Evolutionary conservation across 2,329 filamentous ascomycete species (phyloP), one percentile per base, ranked within the genome.

Genomic region (Cercospora zeae-maydis): DNA sequence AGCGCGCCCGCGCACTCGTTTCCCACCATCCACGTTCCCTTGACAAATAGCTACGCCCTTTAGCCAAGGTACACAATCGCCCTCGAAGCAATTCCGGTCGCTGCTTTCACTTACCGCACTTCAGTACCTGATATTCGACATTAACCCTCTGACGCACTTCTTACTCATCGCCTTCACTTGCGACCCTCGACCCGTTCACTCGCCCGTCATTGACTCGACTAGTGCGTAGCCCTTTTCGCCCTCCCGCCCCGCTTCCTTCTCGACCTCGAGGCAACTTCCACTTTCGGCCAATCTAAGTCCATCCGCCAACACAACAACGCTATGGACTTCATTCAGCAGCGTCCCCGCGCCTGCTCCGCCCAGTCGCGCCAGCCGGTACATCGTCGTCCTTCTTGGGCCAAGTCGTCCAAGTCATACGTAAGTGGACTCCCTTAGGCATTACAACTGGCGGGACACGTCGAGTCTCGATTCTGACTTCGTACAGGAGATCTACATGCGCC

Each of bases 351-450:
- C n/a, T 49, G 56, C 42, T 59, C 56, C 9, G 19, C 42, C 13
- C 56, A 59, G 42, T 59, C 56, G 19, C 63, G 53, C 39, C 68
- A 71, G 54, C 70, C 70, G 6, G 63, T 63, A 37, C 64, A 72
- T 63, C 70, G 72, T 36, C 72, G 71, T 56, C 71, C 71, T 9
- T 71, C 68, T 2, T 72, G 69, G 68, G 69, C 69, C 30, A 66
- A 68, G 64, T 61, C 60, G 45, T 63, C 67, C 59, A 66, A 61
- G 30, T 66, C 70, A 13, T 71, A 67, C 52, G 64, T 42, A 42
- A 42, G 39, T 42, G 21, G 9, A 42, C 21, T 4, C 14, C 3
- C 21, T 10, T 9, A 42, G 1, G 39, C 39, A 19, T 19, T 19
- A 19, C 39, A 5, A 21, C 11, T 2, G 10, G 39, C 16, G 39